A percentile compares a stretch with the other conserved stretches of the same genome.
Evolutionary conservation across 805 yeast genomes (phyloP).

Genomic region (Yarrowia bubula): DNA sequence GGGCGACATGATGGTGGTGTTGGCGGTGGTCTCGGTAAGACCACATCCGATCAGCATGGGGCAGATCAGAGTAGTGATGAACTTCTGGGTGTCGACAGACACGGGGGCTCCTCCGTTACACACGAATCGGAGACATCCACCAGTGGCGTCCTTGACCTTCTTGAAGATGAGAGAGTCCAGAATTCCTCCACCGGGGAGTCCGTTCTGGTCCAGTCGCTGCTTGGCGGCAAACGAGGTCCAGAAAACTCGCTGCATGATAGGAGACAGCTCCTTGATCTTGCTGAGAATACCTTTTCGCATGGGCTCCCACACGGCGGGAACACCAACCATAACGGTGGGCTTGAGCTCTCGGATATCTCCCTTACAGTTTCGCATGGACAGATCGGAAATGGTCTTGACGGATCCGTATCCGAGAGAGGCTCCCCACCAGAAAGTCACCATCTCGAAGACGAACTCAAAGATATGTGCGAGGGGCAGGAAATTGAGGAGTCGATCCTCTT

Average conservation of each 20-base stretch:
- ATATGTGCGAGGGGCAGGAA: constrained; percentile 96
- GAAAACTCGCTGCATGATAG: constrained; percentile 70
- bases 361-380: constrained; percentile 75
- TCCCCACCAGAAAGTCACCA: constrained; percentile 84
- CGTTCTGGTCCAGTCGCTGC: constrained; percentile 56
- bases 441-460: constrained; percentile 86
- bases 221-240: constrained; percentile 87
- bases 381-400: constrained; percentile 85
- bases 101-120: constrained; percentile 94
- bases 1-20: constrained; percentile 68
- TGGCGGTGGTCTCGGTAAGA: constrained; percentile 93
- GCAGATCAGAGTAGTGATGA: constrained; percentile 69
- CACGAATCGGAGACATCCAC: constrained; percentile 72
- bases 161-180: constrained; percentile 77
- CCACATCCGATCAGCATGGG: constrained; percentile 96
- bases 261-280: constrained; percentile 66
- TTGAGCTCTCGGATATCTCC: constrained; percentile 84
- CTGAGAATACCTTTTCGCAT: constrained; percentile 87
- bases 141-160: constrained; percentile 89
- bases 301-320: constrained; percentile 97
- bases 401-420: constrained; percentile 83
- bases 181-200: constrained; percentile 67
- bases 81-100: constrained; percentile 75
- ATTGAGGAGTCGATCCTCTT: constrained; percentile 71
- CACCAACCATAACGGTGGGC: constrained; percentile 97